Conservation (phyloP, 495 filamentous ascomycete genomes). For the Barbatosphaeria neglecta region DNA sequence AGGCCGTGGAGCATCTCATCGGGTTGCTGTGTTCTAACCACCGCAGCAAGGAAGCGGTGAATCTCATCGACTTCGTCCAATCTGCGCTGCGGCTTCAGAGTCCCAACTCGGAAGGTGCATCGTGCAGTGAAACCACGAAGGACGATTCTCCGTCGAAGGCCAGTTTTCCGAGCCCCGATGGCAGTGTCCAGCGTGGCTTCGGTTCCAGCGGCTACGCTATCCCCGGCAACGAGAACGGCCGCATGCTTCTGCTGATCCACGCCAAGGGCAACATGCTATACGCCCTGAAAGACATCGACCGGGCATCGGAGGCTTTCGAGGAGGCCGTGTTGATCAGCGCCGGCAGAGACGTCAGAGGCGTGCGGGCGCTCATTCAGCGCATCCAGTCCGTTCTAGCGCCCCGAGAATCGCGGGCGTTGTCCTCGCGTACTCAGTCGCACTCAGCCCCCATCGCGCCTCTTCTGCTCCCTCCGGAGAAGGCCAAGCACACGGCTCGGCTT, state of each 20-base stretch:
- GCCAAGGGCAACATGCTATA: conserved; percentile 99
- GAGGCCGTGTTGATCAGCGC: conserved; percentile 85
- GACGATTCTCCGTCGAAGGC: conserved; percentile 11
- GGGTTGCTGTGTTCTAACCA: conserved; percentile 75
- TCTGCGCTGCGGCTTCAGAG: conserved; percentile 46
- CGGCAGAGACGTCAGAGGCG: conserved; percentile 58
- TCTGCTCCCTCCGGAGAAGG: conserved; percentile 71
- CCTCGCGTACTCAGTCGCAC: conserved; percentile 9
- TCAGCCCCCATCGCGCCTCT: conserved; percentile 34
- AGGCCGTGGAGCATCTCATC: conserved; percentile 93
- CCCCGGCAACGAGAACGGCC: conserved; percentile 79
- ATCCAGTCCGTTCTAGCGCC: conserved; percentile 63
- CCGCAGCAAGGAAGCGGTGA: conserved; percentile 73
- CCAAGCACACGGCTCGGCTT: conserved; percentile 69
- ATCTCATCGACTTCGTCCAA: conserved; percentile 86
- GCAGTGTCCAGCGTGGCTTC: conserved; percentile 49
- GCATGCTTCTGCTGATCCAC: conserved; percentile 85
- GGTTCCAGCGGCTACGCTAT: conserved; percentile 80
- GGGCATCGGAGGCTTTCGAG: conserved; percentile 84
- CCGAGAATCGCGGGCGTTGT: conserved; percentile 17
- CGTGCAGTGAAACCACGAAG: conserved; percentile 6
- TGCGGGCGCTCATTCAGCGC: conserved; percentile 67
- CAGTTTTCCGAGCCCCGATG: conserved; percentile 18
- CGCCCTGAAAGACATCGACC: conserved; percentile 70
- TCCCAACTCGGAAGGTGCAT: conserved; percentile 1